A percentile compares a stretch with the other conserved stretches of the same genome.
Evolutionary conservation across 208 protist genomes (phyloP).

Genomic region (Tritrichomonas foetus): DNA sequence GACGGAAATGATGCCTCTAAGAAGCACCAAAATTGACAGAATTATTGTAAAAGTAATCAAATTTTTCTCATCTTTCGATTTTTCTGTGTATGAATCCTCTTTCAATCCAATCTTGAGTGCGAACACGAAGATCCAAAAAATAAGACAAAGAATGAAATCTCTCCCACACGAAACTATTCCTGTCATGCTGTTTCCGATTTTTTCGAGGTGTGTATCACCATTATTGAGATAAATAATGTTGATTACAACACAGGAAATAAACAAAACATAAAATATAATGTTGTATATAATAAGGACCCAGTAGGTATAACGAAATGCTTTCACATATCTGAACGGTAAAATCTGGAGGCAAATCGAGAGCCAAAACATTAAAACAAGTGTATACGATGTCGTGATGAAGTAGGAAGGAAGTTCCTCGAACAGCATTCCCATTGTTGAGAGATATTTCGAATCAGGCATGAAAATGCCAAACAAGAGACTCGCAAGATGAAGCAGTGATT

Average conservation of each 20-base stretch:
- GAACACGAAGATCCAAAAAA: not conserved
- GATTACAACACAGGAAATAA: not conserved
- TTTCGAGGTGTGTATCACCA: not conserved
- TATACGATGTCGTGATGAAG: not conserved
- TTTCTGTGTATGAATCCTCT: not conserved
- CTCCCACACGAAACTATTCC: not conserved
- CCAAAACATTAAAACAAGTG: not conserved
- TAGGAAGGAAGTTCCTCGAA: not conserved
- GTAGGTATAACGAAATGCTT: not conserved
- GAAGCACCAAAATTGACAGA: not conserved
- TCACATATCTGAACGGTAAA: not conserved
- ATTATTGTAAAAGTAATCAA: not conserved
- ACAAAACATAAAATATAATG: not conserved
- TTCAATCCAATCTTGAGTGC: not conserved
- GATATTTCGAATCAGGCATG: no score
- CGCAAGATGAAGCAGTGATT: not conserved
- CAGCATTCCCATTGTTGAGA: not conserved
- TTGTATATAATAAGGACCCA: not conserved
- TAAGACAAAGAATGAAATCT: not conserved
- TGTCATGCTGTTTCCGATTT: no score
- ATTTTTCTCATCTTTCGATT: not conserved
- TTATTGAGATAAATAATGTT: not conserved
- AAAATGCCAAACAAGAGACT: no score
- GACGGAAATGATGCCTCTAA: not conserved
- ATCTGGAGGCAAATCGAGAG: not conserved